phyloP scores from a whole-genome alignment of 208 protist genomes.

The Leishmania lainsoni region DNA sequence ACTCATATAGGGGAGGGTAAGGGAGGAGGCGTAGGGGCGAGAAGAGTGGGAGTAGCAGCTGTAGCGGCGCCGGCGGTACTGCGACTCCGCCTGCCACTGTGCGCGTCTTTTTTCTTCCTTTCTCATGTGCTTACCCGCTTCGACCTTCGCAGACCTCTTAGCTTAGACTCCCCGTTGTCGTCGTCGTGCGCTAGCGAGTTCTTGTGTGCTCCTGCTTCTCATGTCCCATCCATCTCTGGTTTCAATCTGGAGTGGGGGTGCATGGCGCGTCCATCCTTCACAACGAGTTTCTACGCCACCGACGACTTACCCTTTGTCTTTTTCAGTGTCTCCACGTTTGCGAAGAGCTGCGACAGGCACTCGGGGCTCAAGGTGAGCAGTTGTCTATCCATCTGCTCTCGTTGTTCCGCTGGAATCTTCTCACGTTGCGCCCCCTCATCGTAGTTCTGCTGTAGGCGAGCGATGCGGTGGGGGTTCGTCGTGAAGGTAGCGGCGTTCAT shows the following conservation, averaged over 20 bases:
- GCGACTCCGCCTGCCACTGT: no score
- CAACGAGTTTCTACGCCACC: no score
- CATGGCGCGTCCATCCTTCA: neutral
- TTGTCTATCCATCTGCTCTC: slow-evolving; percentile 61
- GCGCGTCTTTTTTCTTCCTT: no score
- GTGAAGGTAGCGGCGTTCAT: slow-evolving; percentile 69
- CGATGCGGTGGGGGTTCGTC: slow-evolving; percentile 64
- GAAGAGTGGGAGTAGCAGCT: neutral
- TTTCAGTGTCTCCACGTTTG: slow-evolving; percentile 42
- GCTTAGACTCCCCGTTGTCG: no score
- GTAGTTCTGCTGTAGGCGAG: slow-evolving; percentile 73
- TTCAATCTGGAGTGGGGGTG: neutral
- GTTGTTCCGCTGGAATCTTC: slow-evolving; percentile 39
- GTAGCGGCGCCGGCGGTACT: no score
- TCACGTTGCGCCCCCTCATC: slow-evolving; percentile 61
- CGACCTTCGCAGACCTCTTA: no score
- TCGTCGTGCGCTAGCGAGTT: no score
- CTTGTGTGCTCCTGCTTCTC: no score
- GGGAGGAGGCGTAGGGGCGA: slow-evolving; percentile 3
- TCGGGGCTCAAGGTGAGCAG: slow-evolving; percentile 38
- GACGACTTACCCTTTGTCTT: slow-evolving; percentile 8
- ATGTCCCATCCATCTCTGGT: neutral
- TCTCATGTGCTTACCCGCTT: no score
- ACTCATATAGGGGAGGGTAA: neutral
- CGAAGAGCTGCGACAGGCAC: slow-evolving; percentile 64